Evolutionary conservation across 2,329 filamentous ascomycete species (phyloP), one percentile per base, ranked within the genome.

Genomic region (Sarocladium strictum): DNA sequence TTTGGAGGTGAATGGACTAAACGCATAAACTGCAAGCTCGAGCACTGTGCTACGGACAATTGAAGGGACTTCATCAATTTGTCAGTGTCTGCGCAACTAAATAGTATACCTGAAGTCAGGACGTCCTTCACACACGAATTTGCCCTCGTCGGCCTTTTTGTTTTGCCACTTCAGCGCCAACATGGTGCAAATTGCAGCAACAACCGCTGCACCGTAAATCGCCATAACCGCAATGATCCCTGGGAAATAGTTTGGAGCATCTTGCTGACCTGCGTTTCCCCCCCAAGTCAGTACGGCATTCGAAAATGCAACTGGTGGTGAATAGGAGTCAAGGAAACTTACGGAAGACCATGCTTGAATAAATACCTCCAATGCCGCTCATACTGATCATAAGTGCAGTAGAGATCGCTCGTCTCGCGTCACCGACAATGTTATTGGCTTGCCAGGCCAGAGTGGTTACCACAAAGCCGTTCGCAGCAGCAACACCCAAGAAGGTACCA

Each of bases 371-470:
- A 9, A 64, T 56, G 6, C 60, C 60, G 10, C 60, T 58, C 11
- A 55, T 40, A 2, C 58, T 57, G n/a, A 60, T 54, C 2, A 63
- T 54, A 1, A 57, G 59, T 3, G 60, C 61, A 3, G 55, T 57
- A 19, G 56, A 60, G 24, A 64, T 59, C 2, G 62, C 60, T 2
- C 62, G 54, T 47, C 61, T 62, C 55, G 58, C 61, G 21, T 63
- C 60, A 3, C 60, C 60, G 3, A 58, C 57, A 35, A 64, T 61
- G 27, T 64, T 64, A 24, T 47, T 47, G 23, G 43, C 21, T 24
- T 60, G 60, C 40, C 56, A 61, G 2, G 58, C 53, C 55, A 62
- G 52, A 40, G 55, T 53, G 15, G 55, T 53, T 6, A 56, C 56
- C 7, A 55, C 40, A 19, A 58, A 59, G 27, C 55, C 54, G 37